phyloP scores from a whole-genome alignment of 2,329 filamentous ascomycete species.

The Colletotrichum costaricense region DNA sequence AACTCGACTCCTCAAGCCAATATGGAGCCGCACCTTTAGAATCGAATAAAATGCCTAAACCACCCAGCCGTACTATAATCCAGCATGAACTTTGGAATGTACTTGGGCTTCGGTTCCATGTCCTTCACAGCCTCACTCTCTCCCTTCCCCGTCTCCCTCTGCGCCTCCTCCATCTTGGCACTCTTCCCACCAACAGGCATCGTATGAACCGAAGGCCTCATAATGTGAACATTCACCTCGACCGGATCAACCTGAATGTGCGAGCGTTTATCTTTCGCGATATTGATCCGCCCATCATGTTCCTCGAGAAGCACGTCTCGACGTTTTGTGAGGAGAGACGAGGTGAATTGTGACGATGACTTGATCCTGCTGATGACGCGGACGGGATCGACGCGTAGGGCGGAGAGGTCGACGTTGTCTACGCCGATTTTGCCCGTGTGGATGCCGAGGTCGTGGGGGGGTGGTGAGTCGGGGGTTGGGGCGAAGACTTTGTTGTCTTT shows the following conservation, averaged over 20 bases:
- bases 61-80: not conserved
- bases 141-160: not conserved
- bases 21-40: not conserved
- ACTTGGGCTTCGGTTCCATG: not conserved
- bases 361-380: not conserved
- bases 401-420: conserved; percentile 23
- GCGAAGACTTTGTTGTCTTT: conserved; percentile 17
- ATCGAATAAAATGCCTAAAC: not conserved
- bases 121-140: not conserved
- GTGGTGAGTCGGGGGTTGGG: not conserved
- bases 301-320: not conserved
- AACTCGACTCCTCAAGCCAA: not conserved
- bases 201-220: conserved; percentile 1
- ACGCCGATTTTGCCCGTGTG: conserved; percentile 25
- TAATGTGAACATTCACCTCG: not conserved
- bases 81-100: conserved; percentile 13
- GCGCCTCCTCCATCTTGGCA: not conserved
- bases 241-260: conserved; percentile 19
- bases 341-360: not conserved
- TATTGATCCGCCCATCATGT: not conserved
- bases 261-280: not conserved
- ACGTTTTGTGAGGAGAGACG: not conserved
- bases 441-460: not conserved
- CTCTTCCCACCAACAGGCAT: not conserved
- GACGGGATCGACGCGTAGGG: conserved; percentile 29